Evolutionary conservation across 768 basidiomycete species (phyloP), one percentile per base, ranked within the genome.

Genomic region (Boletus sp.): DNA sequence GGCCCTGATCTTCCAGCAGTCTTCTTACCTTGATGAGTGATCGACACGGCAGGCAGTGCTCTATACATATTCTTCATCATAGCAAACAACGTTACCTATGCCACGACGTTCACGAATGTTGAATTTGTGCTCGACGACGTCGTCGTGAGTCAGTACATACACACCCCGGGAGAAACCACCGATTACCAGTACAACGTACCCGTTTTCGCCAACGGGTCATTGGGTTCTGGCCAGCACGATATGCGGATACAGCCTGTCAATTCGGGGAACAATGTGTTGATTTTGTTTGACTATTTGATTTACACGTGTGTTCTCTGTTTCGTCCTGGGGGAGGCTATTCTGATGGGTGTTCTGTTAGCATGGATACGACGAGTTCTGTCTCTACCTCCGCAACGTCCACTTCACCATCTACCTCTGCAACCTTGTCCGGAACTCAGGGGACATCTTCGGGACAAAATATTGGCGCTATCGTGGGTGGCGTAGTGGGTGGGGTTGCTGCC

Each of bases 51-150:
- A 64, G 59, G 63, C 17, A 65, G 23, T 5, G 56, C 42, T 1
- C 0, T 64, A 8, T 64, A 65, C 29, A 48, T 64, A 45, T 64
- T 55, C 37, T 62, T 65, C 27, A 63, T 59, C 41, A 19, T 57
- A 0, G 55, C 60, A 8, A 65, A 64, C 39, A 47, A 2, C 1
- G 14, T 58, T 4, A 4, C 32, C 1, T 0, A 1, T 32, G 14
- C 32, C 8, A 1, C 8, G 1, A 53, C 52, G 7, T 10, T 38
- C 14, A 62, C 56, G 0, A 7, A 50, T 2, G 27, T 62, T 5
- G 5, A 34, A 5, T 65, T 64, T 25, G 14, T 40, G 5, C 37
- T 64, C 27, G 62, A 64, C 42, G 17, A 40, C 1, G 21, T 3
- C 7, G 1, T 10, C 7, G 43, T 25, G 10, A 15, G 25, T 35